Conservation (phyloP, 2,329 filamentous ascomycete species). For the Tolypocladium tundrense region DNA sequence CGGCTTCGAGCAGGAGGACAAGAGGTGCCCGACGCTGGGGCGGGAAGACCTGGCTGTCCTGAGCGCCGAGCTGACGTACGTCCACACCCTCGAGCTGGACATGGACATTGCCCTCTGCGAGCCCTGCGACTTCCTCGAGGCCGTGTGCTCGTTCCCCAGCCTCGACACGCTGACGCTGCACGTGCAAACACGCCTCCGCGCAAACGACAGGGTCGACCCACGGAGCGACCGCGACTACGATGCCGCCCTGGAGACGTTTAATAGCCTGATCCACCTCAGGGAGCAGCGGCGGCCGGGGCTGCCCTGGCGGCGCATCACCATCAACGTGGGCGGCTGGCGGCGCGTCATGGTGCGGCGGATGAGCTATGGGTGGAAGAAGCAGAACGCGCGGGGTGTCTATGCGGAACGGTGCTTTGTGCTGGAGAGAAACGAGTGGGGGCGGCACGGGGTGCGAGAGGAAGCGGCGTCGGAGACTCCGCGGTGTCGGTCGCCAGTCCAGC, state of each 20-base stretch:
- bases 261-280: slow-evolving; percentile 20
- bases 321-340: slow-evolving; percentile 39
- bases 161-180: slow-evolving; percentile 32
- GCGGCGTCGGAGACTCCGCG: slow-evolving; percentile 15
- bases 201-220: slow-evolving; percentile 16
- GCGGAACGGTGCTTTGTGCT: slow-evolving; percentile 38
- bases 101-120: slow-evolving; percentile 29
- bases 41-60: slow-evolving; percentile 22
- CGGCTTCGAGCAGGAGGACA: slow-evolving; percentile 32
- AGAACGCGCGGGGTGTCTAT: slow-evolving; percentile 30
- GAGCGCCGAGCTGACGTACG: slow-evolving; percentile 16
- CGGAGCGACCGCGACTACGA: slow-evolving; percentile 26
- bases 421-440: slow-evolving; percentile 15
- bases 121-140: slow-evolving; percentile 24
- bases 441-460: slow-evolving; percentile 15
- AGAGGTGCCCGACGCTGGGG: slow-evolving; percentile 30
- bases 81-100: slow-evolving; percentile 35
- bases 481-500: slow-evolving; percentile 6
- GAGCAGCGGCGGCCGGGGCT: slow-evolving; percentile 5
- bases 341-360: slow-evolving; percentile 32
- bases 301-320: slow-evolving; percentile 29
- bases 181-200: slow-evolving; percentile 29
- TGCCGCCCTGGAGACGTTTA: slow-evolving; percentile 22
- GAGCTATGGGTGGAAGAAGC: slow-evolving; percentile 27
- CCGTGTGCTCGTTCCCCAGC: slow-evolving; percentile 26